Evolutionary conservation across 306 rosid species (phyloP), one percentile per base, ranked within the genome.

Genomic region (Cucurbita maxima): DNA sequence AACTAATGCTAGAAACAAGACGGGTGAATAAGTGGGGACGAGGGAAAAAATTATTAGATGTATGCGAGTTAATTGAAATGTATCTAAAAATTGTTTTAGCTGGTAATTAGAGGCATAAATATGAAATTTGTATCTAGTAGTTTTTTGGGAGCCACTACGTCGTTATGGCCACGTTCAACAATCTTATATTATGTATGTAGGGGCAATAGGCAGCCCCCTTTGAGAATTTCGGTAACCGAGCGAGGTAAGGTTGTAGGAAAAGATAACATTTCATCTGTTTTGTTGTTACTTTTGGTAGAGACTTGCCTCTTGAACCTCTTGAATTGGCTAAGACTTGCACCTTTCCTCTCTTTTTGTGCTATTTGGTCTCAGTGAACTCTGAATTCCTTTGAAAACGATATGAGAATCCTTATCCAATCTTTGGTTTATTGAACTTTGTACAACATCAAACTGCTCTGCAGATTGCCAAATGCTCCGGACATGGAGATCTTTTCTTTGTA

Each of bases 381-480:
- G 38, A 16, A 53, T 53, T 16, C 10, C 58, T n/a, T 53, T 53
- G 58, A 16, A 10, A 53, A 53, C 3, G 22, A 10, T 12, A 10
- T 10, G 9, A 52, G 36, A 58, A 10, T 61, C 70, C 58, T 67
- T 22, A 11, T 71, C 45, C 34, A 69, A 16, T 22, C 68, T 63
- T 4, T 63, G 70, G 1, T 40, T 4, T 64, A 41, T 41, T 64
- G 19, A 64, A 18, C 63, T 72, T 53, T 37, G 34, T 37, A 36
- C 48, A 15, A 11, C 41, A 52, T 41, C 14, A 25, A 41, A 50
- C 63, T 18, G 55, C n/a, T 56, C 18, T 81, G 79, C 91, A 91
- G 97, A 63, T 79, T 91, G 68, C 97, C 97, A 44, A 84, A 87
- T 81, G 97, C 96, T 76, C 97, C 92, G 15, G 90, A 88, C 75